Evolutionary conservation across 164 flowering plant species (phyloP).

Genomic region (Vitis cinerea): DNA sequence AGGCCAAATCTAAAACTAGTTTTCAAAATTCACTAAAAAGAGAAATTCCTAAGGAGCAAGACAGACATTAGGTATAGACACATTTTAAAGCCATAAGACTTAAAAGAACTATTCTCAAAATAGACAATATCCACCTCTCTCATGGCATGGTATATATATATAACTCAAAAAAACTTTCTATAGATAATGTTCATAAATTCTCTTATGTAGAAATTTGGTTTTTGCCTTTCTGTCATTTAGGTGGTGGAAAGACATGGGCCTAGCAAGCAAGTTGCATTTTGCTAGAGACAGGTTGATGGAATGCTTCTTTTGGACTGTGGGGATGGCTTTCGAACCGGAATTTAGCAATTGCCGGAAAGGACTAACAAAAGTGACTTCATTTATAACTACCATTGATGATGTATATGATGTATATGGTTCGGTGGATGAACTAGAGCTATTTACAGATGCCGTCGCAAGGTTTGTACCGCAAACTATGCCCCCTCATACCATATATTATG

Average conservation of each 20-base stretch:
- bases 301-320: constrained; percentile 33
- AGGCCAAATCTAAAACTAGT: neutral
- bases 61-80: too few species aligned
- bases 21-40: too few species aligned
- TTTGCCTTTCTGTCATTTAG: constrained; percentile 8
- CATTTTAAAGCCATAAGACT: too few species aligned
- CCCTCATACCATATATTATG: too few species aligned
- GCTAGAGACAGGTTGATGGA: constrained; percentile 45
- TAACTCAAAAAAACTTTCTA: too few species aligned
- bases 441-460: constrained; percentile 42
- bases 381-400: constrained; percentile 41
- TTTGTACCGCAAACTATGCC: constrained; percentile 3
- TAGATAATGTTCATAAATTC: too few species aligned
- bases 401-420: constrained; percentile 46
- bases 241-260: constrained; percentile 39
- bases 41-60: too few species aligned
- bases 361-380: constrained; percentile 21
- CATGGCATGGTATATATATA: too few species aligned
- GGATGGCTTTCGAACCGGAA: constrained; percentile 33
- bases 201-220: too few species aligned
- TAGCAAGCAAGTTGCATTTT: constrained; percentile 31
- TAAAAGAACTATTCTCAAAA: too few species aligned
- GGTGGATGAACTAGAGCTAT: constrained; percentile 37
- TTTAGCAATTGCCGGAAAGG: constrained; percentile 19
- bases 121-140: too few species aligned